Percentiles rank a stretch among this genome's conserved stretches.
Conservation (phyloP, 129 eudicot species). For the Calendula officinalis region DNA sequence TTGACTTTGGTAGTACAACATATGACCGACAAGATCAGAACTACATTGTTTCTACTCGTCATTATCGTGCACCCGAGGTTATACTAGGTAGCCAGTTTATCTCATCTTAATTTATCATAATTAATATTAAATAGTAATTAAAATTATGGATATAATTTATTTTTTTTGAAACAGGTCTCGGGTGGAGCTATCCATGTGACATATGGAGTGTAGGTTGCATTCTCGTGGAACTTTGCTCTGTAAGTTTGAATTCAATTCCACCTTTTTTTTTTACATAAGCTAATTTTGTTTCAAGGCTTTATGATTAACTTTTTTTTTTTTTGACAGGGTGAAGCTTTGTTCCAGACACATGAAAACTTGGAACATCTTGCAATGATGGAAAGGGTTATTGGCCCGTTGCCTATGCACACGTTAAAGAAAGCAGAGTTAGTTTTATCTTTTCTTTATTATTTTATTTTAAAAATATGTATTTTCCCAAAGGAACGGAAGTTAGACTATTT, state of each 20-base stretch:
- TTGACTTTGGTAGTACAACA: slow-evolving; percentile 94
- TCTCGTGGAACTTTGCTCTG: slow-evolving; percentile 86
- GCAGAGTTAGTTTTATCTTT: slow-evolving; percentile 46
- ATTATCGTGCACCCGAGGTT: slow-evolving; percentile 96
- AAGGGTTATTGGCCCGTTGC: slow-evolving; percentile 71
- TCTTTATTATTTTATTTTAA: background rate
- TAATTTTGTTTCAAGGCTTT: background rate
- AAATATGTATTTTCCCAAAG: background rate
- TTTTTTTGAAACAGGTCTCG: slow-evolving; percentile 48
- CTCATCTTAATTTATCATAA: no score
- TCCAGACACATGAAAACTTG: slow-evolving; percentile 88
- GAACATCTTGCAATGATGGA: slow-evolving; percentile 99
- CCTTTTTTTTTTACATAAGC: background rate
- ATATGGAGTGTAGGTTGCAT: slow-evolving; percentile 98
- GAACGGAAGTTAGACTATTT: no score
- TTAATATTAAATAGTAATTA: background rate
- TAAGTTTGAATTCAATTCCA: slow-evolving; percentile 25
- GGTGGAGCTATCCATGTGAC: slow-evolving; percentile 96
- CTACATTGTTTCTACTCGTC: slow-evolving; percentile 86
- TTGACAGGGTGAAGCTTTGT: slow-evolving; percentile 83
- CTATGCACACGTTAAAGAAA: slow-evolving; percentile 66
- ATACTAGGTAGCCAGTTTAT: slow-evolving; percentile 53
- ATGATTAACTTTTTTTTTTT: background rate
- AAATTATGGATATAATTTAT: background rate
- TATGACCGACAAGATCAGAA: slow-evolving; percentile 61